A percentile compares a stretch with the other conserved stretches of the same genome.
Evolutionary conservation across 306 rosid species (phyloP).

Genomic region (Quercus parvula): DNA sequence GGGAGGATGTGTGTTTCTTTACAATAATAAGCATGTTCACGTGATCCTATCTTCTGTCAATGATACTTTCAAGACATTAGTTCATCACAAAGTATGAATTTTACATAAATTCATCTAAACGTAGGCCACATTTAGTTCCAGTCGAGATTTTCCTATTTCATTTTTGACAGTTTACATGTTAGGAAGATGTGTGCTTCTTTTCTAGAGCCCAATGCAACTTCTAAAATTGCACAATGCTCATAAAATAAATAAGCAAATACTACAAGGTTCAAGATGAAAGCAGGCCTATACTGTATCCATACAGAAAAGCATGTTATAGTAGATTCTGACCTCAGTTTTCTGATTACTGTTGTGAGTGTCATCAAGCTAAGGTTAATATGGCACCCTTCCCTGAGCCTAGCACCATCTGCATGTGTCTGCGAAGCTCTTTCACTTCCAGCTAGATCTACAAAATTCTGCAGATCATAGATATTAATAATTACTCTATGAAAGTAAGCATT

Average conservation of each 20-base stretch:
- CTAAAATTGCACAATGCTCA: neutral
- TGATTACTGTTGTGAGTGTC: slow-evolving; percentile 99
- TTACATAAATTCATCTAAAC: neutral
- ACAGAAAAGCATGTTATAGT: neutral
- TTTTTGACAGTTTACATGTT: neutral
- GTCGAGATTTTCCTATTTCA: neutral
- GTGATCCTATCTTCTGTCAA: neutral
- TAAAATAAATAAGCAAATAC: neutral
- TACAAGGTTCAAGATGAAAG: neutral
- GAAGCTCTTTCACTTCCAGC: slow-evolving; percentile 99
- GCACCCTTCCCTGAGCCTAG: slow-evolving; percentile 98
- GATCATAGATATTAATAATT: neutral
- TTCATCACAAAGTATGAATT: neutral
- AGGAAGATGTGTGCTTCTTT: neutral
- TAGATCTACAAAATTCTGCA: slow-evolving; percentile 95
- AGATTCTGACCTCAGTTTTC: slow-evolving; percentile 86
- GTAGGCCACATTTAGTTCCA: neutral
- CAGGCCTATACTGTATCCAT: neutral
- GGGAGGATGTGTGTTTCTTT: neutral
- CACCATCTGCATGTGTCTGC: slow-evolving; percentile 95
- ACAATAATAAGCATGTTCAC: neutral
- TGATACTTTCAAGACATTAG: neutral
- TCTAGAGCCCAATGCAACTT: neutral
- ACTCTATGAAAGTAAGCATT: neutral
- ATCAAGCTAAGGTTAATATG: slow-evolving; percentile 98